Evolutionary conservation across 2,329 filamentous ascomycete genomes (phyloP), one percentile per base, ranked within the genome.

Genomic region (Chaetothyriales sp.): DNA sequence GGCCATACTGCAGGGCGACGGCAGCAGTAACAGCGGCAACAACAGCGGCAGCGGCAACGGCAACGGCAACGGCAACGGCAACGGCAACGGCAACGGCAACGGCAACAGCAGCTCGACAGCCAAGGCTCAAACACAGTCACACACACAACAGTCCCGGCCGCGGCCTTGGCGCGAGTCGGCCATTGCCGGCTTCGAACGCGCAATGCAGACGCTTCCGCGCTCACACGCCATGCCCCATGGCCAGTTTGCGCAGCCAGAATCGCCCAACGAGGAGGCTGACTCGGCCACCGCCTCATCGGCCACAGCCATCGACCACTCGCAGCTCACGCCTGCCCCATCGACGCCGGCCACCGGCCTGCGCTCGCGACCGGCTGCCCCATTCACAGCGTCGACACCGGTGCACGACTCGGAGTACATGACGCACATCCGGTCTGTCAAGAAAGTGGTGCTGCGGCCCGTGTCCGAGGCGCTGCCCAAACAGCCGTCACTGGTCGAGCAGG

Each of bases 381-480:
- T 56, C 18, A 51, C 53, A 13, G 51, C 54, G 18, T 51, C 54
- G 43, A 18, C 49, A 48, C 18, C 48, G 10, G 22, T 44, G 22
- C 18, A 19, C n/a, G 61, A 66, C 37, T 72, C 69, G 18, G 69
- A 72, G 51, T 72, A 67, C 60, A 73, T 72, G 69, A 67, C 78
- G 37, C 73, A 74, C 52, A 85, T 87, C 61, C 83, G 82, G 2
- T 80, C 77, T 1, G 84, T 84, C 29, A 78, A 80, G 48, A 77
- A 77, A 54, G 78, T 77, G 29, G 77, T 75, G 61, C 74, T 89
- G 43, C 75, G 84, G 37, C 81, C 84, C 1, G 77, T 83, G 46
- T 78, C 84, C 55, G 79, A 85, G 67, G 85, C 85, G 7, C 73
- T 88, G 25, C 76, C 83, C 13, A 84, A 83, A 2, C 81, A 84